Percentiles rank a stretch among this genome's conserved stretches.
Conservation (phyloP, 768 basidiomycete species). For the Leucocoprinus leucothites region DNA sequence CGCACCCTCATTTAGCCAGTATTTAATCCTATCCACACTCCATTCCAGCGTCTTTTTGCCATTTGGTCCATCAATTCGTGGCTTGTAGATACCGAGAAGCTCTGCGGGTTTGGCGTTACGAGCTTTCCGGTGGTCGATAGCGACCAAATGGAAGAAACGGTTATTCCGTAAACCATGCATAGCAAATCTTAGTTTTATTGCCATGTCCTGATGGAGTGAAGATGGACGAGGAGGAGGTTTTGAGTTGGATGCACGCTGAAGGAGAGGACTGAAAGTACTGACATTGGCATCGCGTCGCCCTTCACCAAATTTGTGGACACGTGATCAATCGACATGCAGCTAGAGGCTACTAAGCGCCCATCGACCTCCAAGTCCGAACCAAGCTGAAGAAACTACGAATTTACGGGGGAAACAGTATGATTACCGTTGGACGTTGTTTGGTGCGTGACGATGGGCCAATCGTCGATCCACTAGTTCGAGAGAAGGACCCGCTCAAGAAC, state of each 20-base stretch:
- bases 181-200: constrained; percentile 82
- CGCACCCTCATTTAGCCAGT: constrained; percentile 88
- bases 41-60: constrained; percentile 77
- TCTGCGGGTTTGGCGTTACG: constrained; percentile 88
- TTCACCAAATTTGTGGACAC: constrained; percentile 16
- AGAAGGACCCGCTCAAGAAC: too few relatives aligned
- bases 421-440: too few relatives aligned
- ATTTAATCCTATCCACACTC: constrained; percentile 87
- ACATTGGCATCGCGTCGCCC: background rate
- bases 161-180: constrained; percentile 75
- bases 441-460: too few relatives aligned
- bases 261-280: background rate
- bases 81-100: constrained; percentile 81
- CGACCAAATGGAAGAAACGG: constrained; percentile 84
- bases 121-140: constrained; percentile 64
- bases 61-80: constrained; percentile 48
- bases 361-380: too few relatives aligned
- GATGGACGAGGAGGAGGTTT: background rate
- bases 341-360: background rate
- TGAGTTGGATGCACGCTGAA: background rate
- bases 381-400: too few relatives aligned
- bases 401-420: too few relatives aligned
- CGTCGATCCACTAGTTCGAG: too few relatives aligned
- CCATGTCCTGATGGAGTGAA: constrained; percentile 45
- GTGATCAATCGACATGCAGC: constrained; percentile 9